Conservation (phyloP, 148 eudicot genomes). For the Dianthus caryophyllus region DNA sequence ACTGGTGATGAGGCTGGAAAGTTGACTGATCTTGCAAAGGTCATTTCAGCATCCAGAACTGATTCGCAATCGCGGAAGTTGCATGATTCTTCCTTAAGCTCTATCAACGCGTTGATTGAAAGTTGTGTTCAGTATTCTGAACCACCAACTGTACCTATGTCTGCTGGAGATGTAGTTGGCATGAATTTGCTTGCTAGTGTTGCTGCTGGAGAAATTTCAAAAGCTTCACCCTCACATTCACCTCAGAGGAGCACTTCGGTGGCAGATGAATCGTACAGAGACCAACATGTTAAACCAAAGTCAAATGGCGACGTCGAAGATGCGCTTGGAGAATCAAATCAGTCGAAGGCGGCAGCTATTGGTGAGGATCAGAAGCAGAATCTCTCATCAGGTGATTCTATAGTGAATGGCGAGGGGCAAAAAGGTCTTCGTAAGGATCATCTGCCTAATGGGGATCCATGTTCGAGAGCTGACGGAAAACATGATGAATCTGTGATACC, state of each 20-base stretch:
- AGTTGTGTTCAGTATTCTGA: constrained; percentile 83
- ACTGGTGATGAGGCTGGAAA: constrained; percentile 26
- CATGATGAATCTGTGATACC: not conserved
- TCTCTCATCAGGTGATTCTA: not conserved
- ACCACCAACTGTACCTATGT: constrained; percentile 42
- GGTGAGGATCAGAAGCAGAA: not conserved
- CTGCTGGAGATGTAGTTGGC: constrained; percentile 73
- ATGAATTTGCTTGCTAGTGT: constrained; percentile 97
- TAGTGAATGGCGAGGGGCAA: not conserved
- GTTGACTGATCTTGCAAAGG: constrained; percentile 27
- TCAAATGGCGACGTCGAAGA: constrained; percentile 3
- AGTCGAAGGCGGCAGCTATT: not conserved
- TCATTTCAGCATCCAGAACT: constrained; percentile 23
- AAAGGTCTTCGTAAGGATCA: not conserved
- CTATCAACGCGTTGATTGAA: constrained; percentile 84
- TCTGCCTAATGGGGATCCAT: constrained; percentile 1
- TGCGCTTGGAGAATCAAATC: constrained; percentile 1
- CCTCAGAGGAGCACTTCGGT: constrained; percentile 33
- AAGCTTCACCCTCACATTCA: constrained; percentile 47
- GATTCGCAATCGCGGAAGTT: constrained; percentile 36
- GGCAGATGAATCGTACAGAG: constrained; percentile 23
- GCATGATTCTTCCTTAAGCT: constrained; percentile 54
- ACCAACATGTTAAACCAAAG: constrained; percentile 19
- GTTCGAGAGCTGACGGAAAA: constrained; percentile 5
- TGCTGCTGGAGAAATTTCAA: constrained; percentile 76